phyloP scores from a whole-genome alignment of 768 basidiomycete genomes.

The Panaeolus cyanescens region DNA sequence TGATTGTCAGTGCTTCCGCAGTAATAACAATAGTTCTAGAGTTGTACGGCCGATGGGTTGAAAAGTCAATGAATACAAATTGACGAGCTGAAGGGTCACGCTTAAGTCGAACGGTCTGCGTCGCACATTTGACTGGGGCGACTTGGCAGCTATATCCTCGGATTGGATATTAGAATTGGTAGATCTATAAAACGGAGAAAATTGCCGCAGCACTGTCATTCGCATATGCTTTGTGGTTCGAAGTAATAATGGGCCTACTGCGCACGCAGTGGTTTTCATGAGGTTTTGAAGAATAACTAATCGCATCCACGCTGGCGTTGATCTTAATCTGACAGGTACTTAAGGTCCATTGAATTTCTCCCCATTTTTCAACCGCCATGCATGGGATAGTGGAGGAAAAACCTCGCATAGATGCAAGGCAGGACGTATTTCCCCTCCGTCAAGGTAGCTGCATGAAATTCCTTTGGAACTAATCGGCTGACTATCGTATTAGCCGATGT shows the following conservation, averaged over 20 bases:
- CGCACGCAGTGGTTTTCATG: background rate
- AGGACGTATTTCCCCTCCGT: conserved; percentile 12
- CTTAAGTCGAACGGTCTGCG: background rate
- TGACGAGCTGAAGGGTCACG: background rate
- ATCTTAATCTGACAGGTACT: background rate
- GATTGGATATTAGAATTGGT: background rate
- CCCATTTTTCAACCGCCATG: conserved; percentile 2
- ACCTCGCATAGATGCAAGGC: background rate
- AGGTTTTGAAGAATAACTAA: background rate
- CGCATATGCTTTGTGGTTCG: background rate
- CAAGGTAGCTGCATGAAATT: conserved; percentile 10
- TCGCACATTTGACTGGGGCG: background rate
- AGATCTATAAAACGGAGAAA: background rate
- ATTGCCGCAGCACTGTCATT: background rate
- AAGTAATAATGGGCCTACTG: background rate
- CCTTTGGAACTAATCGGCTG: background rate
- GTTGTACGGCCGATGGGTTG: no score
- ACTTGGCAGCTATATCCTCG: background rate
- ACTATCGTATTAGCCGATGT: conserved; percentile 16
- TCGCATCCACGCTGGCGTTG: background rate
- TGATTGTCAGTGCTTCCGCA: no score
- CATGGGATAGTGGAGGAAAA: conserved; percentile 10
- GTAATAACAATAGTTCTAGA: no score
- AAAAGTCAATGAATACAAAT: no score
- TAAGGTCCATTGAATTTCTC: background rate